These are phyloP conservation scores for Conticribra guillardii DNA, from an alignment of 108 stramenopile genomes.

Conservation along the genomic window DNA sequence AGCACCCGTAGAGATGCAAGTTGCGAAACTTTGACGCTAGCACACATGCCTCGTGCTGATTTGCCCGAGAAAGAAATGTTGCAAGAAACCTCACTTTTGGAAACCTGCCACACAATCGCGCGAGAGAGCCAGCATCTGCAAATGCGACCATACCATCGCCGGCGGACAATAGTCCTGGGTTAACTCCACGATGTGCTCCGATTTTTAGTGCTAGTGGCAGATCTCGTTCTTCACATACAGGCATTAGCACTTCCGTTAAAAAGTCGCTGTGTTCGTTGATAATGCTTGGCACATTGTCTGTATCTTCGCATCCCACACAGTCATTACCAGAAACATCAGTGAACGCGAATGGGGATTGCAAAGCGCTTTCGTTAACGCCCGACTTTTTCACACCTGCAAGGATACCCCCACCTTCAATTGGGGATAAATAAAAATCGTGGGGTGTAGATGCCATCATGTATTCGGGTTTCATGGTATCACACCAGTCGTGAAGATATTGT, in stretches of 20 bases:
- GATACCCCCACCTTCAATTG: constrained; percentile 39
- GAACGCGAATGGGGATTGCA: constrained; percentile 76
- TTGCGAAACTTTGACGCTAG: constrained; percentile 89
- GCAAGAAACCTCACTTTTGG: constrained; percentile 88
- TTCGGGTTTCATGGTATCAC: constrained; percentile 85
- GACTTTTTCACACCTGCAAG: constrained; percentile 46
- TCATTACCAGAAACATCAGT: constrained; percentile 24
- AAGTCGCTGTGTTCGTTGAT: constrained; percentile 82
- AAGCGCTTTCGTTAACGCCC: constrained; percentile 63
- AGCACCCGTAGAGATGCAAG: constrained; percentile 91
- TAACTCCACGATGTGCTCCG: constrained; percentile 82
- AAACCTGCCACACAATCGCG: constrained; percentile 64
- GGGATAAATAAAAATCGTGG: constrained; percentile 68
- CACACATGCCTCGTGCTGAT: constrained; percentile 91
- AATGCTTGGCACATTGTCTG: constrained; percentile 61
- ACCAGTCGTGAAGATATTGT: constrained; percentile 83
- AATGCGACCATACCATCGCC: constrained; percentile 90
- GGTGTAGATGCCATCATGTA: constrained; percentile 94
- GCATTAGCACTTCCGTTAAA: constrained; percentile 77
- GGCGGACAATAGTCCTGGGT: constrained; percentile 66
- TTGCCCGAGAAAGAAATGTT: constrained; percentile 83
- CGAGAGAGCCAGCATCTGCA: constrained; percentile 67
- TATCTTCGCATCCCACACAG: constrained; percentile 53
- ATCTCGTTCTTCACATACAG: constrained; percentile 80
- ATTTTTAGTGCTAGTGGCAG: constrained; percentile 90